phyloP scores from a whole-genome alignment of 2,329 filamentous ascomycete species.

The Raffaelea ambrosiae region DNA sequence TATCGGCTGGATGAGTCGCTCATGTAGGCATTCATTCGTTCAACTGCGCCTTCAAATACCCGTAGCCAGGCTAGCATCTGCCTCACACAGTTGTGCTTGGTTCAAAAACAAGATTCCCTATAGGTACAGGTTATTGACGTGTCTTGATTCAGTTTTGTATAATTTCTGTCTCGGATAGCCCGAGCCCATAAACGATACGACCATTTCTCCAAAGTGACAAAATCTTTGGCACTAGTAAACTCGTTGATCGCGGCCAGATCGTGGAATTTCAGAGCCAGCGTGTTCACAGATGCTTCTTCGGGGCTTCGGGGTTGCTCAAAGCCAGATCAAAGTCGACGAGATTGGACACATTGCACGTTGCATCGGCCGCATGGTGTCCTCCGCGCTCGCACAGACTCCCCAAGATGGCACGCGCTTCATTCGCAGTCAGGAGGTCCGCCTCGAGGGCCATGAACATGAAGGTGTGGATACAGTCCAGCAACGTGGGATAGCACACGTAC shows the following conservation, averaged over 20 bases:
- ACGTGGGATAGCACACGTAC: slow-evolving; percentile 16
- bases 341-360: neutral
- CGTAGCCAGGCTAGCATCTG: too few species aligned
- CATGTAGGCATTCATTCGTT: too few species aligned
- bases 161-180: too few species aligned
- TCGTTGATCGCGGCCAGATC: slow-evolving; percentile 3
- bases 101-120: too few species aligned
- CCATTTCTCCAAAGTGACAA: neutral
- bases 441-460: slow-evolving; percentile 18
- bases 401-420: slow-evolving; percentile 8
- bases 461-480: slow-evolving; percentile 16
- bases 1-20: slow-evolving; percentile 3
- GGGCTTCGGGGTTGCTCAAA: slow-evolving; percentile 7
- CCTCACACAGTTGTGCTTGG: too few species aligned
- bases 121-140: too few species aligned
- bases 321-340: slow-evolving; percentile 9
- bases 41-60: too few species aligned
- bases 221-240: neutral
- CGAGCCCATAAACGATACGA: too few species aligned
- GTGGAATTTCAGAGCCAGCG: slow-evolving; percentile 3
- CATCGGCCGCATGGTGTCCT: neutral
- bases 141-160: too few species aligned
- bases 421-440: slow-evolving; percentile 7
- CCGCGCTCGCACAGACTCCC: neutral
- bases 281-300: slow-evolving; percentile 3